phyloP scores from a whole-genome alignment of 208 protist species.

The Leishmania arabica region DNA sequence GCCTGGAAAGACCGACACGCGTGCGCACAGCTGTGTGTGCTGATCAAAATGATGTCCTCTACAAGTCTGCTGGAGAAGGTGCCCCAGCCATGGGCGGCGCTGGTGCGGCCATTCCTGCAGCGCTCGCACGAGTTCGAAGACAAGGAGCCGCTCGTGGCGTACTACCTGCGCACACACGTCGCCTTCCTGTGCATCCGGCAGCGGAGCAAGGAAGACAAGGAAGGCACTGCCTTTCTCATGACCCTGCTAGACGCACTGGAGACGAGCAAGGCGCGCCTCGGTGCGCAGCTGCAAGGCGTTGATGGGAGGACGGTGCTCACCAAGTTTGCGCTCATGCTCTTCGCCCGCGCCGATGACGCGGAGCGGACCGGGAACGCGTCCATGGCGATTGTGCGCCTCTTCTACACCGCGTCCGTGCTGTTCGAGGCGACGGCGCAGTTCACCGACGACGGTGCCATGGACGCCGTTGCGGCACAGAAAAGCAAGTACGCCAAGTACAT shows the following conservation, averaged over 20 bases:
- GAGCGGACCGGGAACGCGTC: constrained; percentile 57
- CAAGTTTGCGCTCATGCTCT: constrained; percentile 67
- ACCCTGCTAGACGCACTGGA: constrained; percentile 54
- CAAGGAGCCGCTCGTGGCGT: constrained; percentile 61
- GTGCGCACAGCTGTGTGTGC: not conserved
- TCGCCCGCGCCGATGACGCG: constrained; percentile 74
- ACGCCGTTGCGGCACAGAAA: constrained; percentile 66
- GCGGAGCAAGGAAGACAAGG: constrained; percentile 51
- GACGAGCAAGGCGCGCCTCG: constrained; percentile 46
- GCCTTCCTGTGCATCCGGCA: constrained; percentile 58
- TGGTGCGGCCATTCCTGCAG: constrained; percentile 67
- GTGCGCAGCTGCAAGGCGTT: constrained; percentile 30
- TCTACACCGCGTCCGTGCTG: constrained; percentile 68
- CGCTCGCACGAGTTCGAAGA: constrained; percentile 70
- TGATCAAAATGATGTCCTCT: constrained; percentile 18
- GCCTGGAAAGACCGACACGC: not conserved
- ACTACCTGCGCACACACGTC: constrained; percentile 75
- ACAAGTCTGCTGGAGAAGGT: constrained; percentile 28
- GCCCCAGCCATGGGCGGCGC: constrained; percentile 45
- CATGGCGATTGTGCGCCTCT: constrained; percentile 61
- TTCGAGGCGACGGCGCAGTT: constrained; percentile 87
- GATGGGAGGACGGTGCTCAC: constrained; percentile 73
- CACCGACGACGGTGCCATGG: constrained; percentile 57
- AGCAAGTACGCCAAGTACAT: constrained; percentile 84
- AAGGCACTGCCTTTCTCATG: constrained; percentile 54